Evolutionary conservation across 2,329 filamentous ascomycete species (phyloP), one percentile per base, ranked within the genome.

Genomic region (Herpotrichia juniperi): DNA sequence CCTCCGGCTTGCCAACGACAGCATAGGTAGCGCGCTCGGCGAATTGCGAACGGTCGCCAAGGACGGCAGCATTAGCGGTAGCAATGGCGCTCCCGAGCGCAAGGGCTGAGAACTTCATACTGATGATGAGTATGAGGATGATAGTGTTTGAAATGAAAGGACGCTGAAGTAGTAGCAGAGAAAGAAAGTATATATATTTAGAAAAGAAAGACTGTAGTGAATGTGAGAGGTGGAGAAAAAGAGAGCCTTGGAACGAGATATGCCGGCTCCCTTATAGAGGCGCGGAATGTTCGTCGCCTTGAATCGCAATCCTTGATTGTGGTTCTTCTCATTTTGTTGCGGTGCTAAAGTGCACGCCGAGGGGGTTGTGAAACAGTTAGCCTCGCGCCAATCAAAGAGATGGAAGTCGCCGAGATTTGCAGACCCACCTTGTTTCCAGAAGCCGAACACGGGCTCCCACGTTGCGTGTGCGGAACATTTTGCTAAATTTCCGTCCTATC

Each of bases 1-100:
- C 79, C 56, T 78, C 74, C n/a, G 78, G 72, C 30, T 75, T 59
- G 12, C 74, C 74, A 28, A 64, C 59, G 4, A 72, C 68, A 7
- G 53, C 61, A 37, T 62, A 58, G 2, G 65, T 59, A 25, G 59
- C 61, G 2, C 58, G 43, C 50, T 57, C 47, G 7, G 7, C 34
- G 34, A 37, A 37, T 14, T 9, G 7, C 6, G 34, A 37, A 6
- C 34, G 34, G 17, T 37, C 34, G 4, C 54, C 56, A 11, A 61
- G 50, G n/a, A 48, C 59, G 25, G 54, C 63, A 21, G 62, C 56
- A 11, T 62, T 57, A 16, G 42, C 51, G 30, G 56, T 40, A 45
- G 55, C 48, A 32, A 62, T 21, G 14, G 53, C 56, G 45, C 57
- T 53, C 45, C 55, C 56, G 30, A 64, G 45, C 31, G 59, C 54